A percentile compares a stretch with the other conserved stretches of the same genome.
These are phyloP conservation scores for Pseudogymnoascus sp. DNA, from an alignment of 2,329 filamentous ascomycete genomes.

Conservation along the genomic window DNA sequence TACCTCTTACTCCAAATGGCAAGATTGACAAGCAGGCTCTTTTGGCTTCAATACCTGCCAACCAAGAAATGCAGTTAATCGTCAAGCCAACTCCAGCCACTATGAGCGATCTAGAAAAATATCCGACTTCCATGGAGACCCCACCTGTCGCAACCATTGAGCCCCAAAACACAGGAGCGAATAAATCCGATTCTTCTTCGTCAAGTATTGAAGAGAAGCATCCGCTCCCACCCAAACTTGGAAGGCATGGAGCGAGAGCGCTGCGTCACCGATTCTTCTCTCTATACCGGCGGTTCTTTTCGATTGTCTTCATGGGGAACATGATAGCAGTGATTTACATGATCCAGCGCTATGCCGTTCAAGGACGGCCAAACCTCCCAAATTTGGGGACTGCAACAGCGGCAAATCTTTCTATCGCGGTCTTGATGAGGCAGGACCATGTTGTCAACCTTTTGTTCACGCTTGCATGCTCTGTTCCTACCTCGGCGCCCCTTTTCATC, in stretches of 20 bases:
- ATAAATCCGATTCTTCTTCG: not conserved
- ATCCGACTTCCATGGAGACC: not conserved
- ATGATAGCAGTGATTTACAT: constrained; percentile 34
- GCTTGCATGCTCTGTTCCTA: constrained; percentile 37
- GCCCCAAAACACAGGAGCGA: not conserved
- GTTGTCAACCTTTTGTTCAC: constrained; percentile 44
- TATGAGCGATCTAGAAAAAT: not conserved
- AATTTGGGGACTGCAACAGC: constrained; percentile 28
- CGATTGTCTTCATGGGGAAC: constrained; percentile 43
- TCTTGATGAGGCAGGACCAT: constrained; percentile 43
- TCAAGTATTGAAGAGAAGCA: not conserved
- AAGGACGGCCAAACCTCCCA: not conserved
- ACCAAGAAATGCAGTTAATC: not conserved
- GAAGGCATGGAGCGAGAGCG: constrained; percentile 28
- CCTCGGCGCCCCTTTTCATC: constrained; percentile 37
- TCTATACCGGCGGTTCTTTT: constrained; percentile 48
- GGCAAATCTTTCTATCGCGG: constrained; percentile 39
- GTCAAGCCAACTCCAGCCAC: not conserved
- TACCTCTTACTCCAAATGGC: constrained; percentile 47
- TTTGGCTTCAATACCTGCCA: constrained; percentile 9
- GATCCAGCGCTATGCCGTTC: constrained; percentile 19
- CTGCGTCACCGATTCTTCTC: constrained; percentile 36
- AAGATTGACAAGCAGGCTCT: constrained; percentile 48
- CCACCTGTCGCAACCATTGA: not conserved
- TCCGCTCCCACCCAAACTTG: constrained; percentile 35